Evolutionary conservation across 305 asterid species (phyloP), one percentile per base, ranked within the genome.

Genomic region (Fraxinus paxiana): DNA sequence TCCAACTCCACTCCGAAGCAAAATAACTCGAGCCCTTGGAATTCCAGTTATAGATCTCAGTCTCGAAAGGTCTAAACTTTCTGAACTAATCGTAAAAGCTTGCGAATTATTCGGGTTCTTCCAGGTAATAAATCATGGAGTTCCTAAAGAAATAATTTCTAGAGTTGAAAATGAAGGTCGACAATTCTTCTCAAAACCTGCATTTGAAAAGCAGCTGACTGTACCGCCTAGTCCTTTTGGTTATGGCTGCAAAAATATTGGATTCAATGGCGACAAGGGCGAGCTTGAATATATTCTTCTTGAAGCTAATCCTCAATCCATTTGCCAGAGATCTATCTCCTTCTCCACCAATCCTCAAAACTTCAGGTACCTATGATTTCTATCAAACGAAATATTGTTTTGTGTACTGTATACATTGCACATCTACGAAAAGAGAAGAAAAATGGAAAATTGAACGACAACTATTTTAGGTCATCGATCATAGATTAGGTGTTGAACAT

Each of bases 201-300:
- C 85, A 34, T 82, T 81, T 2, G 85, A 90, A 51, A 91, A 91
- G 87, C 82, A 84, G 9, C 85, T 80, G 77, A 90, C 91, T 74
- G 87, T 89, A 30, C 89, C 90, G 1, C 84, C 93, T 0, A 59
- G 69, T 63, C 93, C 97, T 0, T 90, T 90, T 35, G 96, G 97
- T 0, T 92, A 92, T 59, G 97, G 94, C 2, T 87, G 89, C 79
- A 92, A 90, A 84, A 90, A 87, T 59, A 92, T 92, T 76, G 97
- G 97, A 0, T 77, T 81, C 77, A 84, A 90, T 82, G 97, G 97
- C 0, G 97, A 91, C 73, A 87, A 82, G 76, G 96, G 93, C 6
- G 94, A 89, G 73, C 92, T 92, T 24, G 94, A 92, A 71, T 92
- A 92, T 69, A 65, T 92, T 73, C 88, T 92, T 31, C 78, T 92